Evolutionary conservation across 192 early-diverging fungal genomes (phyloP).

Genomic region (Umbelopsis sp.): DNA sequence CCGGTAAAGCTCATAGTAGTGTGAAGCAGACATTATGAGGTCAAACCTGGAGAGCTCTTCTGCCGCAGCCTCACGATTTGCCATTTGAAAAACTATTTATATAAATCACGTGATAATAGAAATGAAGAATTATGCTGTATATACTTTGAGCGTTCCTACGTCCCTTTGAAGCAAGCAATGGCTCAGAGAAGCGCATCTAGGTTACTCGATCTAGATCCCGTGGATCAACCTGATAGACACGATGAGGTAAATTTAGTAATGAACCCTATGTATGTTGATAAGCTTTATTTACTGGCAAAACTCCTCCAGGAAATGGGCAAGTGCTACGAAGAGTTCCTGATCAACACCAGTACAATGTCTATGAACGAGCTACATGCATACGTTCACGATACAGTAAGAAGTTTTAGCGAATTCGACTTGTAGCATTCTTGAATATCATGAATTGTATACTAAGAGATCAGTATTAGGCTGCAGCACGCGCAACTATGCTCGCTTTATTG

Average conservation of each 20-base stretch:
- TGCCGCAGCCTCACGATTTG: neutral
- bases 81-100: neutral
- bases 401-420: too few species aligned
- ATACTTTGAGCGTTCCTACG: too few species aligned
- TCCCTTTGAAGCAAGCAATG: neutral
- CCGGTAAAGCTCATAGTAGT: constrained; percentile 76
- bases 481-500: constrained; percentile 54
- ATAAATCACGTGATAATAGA: neutral
- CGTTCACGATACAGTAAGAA: neutral
- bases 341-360: constrained; percentile 49
- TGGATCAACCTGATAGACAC: constrained; percentile 21
- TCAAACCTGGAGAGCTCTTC: neutral
- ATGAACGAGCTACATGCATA: constrained; percentile 36
- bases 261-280: neutral
- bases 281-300: neutral
- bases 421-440: too few species aligned
- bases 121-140: neutral
- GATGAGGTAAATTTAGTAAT: neutral
- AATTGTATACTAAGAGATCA: too few species aligned
- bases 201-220: constrained; percentile 15
- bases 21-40: constrained; percentile 42
- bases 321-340: constrained; percentile 7
- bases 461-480: constrained; percentile 20
- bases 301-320: constrained; percentile 5
- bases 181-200: constrained; percentile 15